phyloP scores from a whole-genome alignment of 2,329 filamentous ascomycete species.

The Aspergillus floridensis region DNA sequence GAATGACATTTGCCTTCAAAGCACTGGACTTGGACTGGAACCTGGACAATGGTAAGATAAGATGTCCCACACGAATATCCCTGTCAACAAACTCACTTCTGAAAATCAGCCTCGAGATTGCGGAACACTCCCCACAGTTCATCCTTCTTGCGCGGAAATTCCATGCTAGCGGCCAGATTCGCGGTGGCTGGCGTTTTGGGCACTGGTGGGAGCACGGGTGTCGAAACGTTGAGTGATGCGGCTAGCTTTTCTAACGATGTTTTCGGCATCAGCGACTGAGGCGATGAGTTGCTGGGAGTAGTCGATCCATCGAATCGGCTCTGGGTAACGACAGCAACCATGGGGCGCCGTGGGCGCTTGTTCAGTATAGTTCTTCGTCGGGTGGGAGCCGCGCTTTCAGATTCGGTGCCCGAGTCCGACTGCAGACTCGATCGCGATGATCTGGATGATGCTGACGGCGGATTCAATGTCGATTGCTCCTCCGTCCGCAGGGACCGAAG shows the following conservation, averaged over 20 bases:
- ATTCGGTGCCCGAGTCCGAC: constrained; percentile 19
- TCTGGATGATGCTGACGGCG: constrained; percentile 18
- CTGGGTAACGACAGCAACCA: constrained; percentile 40
- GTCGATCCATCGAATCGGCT: constrained; percentile 33
- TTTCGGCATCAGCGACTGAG: constrained; percentile 40
- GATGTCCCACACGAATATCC: background rate
- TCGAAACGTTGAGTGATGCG: constrained; percentile 42
- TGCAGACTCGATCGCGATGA: constrained; percentile 19
- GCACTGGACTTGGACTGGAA: constrained; percentile 72
- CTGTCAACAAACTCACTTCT: constrained; percentile 52
- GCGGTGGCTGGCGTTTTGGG: constrained; percentile 46
- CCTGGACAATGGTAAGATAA: constrained; percentile 33
- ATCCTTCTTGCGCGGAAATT: constrained; percentile 59
- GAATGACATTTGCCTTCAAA: constrained; percentile 72
- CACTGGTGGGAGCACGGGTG: constrained; percentile 48
- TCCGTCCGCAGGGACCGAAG: constrained; percentile 25
- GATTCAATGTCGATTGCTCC: constrained; percentile 26
- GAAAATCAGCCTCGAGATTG: constrained; percentile 65
- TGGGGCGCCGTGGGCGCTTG: constrained; percentile 41
- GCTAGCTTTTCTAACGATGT: constrained; percentile 50
- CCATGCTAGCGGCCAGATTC: constrained; percentile 27
- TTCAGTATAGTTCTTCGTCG: constrained; percentile 34
- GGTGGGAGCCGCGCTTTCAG: constrained; percentile 19
- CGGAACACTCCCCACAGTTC: constrained; percentile 69
- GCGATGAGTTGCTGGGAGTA: constrained; percentile 40